Evolutionary conservation across 345 rosid species (phyloP).

Genomic region (Orychophragmus violaceus): DNA sequence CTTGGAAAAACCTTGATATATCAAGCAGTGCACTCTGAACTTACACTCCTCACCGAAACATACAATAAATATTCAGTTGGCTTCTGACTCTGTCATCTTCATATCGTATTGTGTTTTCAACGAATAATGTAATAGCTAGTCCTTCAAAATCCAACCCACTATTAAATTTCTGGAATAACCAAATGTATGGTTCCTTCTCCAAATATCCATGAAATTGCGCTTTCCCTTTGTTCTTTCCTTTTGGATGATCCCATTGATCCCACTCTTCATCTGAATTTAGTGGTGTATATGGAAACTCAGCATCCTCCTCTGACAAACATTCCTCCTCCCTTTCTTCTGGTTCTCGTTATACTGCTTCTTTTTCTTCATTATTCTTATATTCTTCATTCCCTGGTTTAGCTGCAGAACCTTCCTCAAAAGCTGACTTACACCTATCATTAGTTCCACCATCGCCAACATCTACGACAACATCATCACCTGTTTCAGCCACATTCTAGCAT

Average conservation of each 20-base stretch:
- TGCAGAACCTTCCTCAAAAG: too few species aligned
- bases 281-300: not conserved
- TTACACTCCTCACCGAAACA: not conserved
- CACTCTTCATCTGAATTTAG: not conserved
- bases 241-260: not conserved
- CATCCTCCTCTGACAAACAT: not conserved
- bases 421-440: too few species aligned
- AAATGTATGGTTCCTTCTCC: not conserved
- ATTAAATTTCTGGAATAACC: not conserved
- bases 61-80: not conserved
- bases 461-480: too few species aligned
- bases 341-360: too few species aligned
- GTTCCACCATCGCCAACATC: too few species aligned
- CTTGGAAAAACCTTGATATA: too few species aligned
- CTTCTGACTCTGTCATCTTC: not conserved
- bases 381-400: too few species aligned
- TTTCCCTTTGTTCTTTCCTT: not conserved
- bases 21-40: not conserved
- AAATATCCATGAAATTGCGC: not conserved
- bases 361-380: too few species aligned
- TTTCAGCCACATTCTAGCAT: too few species aligned
- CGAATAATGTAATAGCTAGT: not conserved
- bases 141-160: not conserved
- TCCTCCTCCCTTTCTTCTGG: not conserved
- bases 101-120: not conserved